A percentile compares a stretch with the other conserved stretches of the same genome.
These are phyloP conservation scores for Xylogone sp. DNA, from an alignment of 2,329 filamentous ascomycete species.

Conservation along the genomic window DNA sequence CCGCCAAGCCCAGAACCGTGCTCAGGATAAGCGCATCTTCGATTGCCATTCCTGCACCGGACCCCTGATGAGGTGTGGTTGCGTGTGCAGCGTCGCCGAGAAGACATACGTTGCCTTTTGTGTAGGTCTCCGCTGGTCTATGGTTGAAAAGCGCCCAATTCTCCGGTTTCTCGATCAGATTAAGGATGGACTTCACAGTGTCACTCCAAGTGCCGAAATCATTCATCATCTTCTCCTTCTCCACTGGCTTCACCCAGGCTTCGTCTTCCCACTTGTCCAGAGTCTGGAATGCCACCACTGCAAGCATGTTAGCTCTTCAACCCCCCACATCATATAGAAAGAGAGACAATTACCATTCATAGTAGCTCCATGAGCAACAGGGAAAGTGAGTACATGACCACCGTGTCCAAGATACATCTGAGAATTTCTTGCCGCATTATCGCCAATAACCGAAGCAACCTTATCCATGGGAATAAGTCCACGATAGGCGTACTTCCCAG, in stretches of 20 bases:
- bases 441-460: slow-evolving; percentile 44
- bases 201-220: slow-evolving; percentile 29
- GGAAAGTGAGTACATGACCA: slow-evolving; percentile 58
- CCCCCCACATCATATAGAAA: slow-evolving; percentile 35
- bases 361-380: slow-evolving; percentile 50
- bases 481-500: slow-evolving; percentile 58
- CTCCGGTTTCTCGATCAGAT: slow-evolving; percentile 28
- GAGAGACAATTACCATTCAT: slow-evolving; percentile 42
- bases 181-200: slow-evolving; percentile 24
- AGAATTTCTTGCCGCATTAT: slow-evolving; percentile 42
- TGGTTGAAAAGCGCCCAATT: slow-evolving; percentile 44
- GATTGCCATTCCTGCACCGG: slow-evolving; percentile 53
- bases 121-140: slow-evolving; percentile 32
- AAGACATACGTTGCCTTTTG: slow-evolving; percentile 38
- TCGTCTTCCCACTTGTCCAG: slow-evolving; percentile 24
- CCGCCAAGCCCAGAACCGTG: slow-evolving; percentile 38
- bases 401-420: slow-evolving; percentile 45
- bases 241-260: slow-evolving; percentile 29
- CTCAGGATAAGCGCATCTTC: slow-evolving; percentile 42
- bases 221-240: slow-evolving; percentile 24
- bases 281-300: slow-evolving; percentile 30
- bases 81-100: slow-evolving; percentile 61
- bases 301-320: slow-evolving; percentile 45
- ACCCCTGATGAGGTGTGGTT: slow-evolving; percentile 53
- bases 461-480: slow-evolving; percentile 56